Percentiles rank a stretch among this genome's conserved stretches.
phyloP scores from a whole-genome alignment of 148 eudicot species.

The Rheum nobile region DNA sequence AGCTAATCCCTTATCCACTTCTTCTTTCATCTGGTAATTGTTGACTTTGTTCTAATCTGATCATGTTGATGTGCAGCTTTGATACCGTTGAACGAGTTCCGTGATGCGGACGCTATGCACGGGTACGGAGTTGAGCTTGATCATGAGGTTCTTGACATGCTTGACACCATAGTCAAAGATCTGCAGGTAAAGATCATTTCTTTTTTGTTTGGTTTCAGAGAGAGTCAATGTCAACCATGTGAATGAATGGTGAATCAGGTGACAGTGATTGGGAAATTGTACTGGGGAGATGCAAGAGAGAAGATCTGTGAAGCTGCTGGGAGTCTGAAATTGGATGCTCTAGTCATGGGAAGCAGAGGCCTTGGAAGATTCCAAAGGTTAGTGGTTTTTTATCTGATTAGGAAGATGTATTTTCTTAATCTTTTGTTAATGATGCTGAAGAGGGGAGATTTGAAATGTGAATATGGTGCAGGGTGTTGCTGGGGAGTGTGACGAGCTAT shows the following conservation, averaged over 20 bases:
- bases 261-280: conserved; percentile 20
- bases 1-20: not conserved
- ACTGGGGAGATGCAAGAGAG: conserved; percentile 47
- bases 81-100: conserved; percentile 26
- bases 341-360: conserved; percentile 49
- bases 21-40: not conserved
- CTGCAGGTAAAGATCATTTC: conserved; percentile 14
- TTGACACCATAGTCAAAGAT: conserved; percentile 13
- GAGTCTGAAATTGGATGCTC: conserved; percentile 17
- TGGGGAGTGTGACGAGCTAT: conserved; percentile 39
- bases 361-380: conserved; percentile 35
- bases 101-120: conserved; percentile 18
- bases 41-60: not conserved
- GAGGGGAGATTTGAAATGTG: not conserved
- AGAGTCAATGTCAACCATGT: not conserved
- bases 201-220: not conserved
- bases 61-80: conserved; percentile 19
- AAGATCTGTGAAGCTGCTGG: conserved; percentile 35
- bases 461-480: conserved; percentile 20
- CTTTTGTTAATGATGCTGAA: not conserved
- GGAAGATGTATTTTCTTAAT: not conserved
- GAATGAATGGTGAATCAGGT: conserved; percentile 14
- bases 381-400: not conserved
- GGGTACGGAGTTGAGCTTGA: conserved; percentile 30
- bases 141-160: conserved; percentile 29